Conservation (phyloP, 2,329 filamentous ascomycete genomes). For the Trichoderma oligosporum region DNA sequence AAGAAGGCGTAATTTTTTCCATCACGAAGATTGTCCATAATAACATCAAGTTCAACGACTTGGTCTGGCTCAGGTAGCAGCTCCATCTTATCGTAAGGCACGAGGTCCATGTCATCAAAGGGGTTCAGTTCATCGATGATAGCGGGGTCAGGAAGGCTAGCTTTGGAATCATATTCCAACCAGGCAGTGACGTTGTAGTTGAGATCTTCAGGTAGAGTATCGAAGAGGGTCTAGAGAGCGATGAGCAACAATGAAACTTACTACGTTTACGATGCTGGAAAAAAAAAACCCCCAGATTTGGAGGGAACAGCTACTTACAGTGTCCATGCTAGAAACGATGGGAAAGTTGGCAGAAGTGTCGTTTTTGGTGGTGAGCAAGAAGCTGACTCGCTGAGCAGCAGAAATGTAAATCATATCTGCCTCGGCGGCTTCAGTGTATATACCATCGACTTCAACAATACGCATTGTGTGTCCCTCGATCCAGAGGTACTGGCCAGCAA, state of each 20-base stretch:
- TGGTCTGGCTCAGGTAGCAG: conserved; percentile 60
- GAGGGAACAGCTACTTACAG: conserved; percentile 39
- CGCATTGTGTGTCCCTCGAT: conserved; percentile 64
- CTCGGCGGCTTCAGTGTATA: conserved; percentile 59
- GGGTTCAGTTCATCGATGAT: conserved; percentile 59
- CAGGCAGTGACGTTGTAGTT: conserved; percentile 67
- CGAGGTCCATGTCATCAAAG: conserved; percentile 70
- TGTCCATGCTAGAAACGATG: conserved; percentile 67
- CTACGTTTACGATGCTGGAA: no score
- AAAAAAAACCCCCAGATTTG: background rate
- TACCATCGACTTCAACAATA: conserved; percentile 69
- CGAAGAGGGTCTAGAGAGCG: conserved; percentile 56
- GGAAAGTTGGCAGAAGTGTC: conserved; percentile 61
- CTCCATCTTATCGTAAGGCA: conserved; percentile 62
- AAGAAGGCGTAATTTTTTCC: conserved; percentile 62
- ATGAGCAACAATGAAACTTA: background rate
- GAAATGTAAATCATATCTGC: conserved; percentile 63
- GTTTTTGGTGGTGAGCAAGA: conserved; percentile 61
- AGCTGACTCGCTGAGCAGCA: conserved; percentile 63
- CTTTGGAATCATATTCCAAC: conserved; percentile 53
- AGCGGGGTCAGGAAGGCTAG: conserved; percentile 46
- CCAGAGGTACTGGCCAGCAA: conserved; percentile 64
- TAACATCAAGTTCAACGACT: conserved; percentile 59
- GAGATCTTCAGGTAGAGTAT: conserved; percentile 60
- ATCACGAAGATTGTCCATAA: conserved; percentile 59